These are phyloP conservation scores for Gilbertella persicaria DNA, from an alignment of 371 early-diverging fungal genomes.

Conservation along the genomic window DNA sequence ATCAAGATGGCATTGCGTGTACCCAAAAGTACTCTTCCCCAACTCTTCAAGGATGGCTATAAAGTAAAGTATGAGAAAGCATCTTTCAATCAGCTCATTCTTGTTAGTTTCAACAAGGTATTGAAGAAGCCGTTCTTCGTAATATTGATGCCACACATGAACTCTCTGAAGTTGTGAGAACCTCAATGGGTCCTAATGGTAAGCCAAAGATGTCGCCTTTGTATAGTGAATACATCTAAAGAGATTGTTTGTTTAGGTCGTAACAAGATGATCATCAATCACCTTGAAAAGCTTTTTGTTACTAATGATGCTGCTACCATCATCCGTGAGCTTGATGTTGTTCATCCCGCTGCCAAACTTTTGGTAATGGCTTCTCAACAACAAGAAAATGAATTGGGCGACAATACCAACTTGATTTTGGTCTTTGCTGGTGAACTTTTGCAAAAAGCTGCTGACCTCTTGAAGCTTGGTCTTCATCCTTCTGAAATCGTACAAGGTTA, in stretches of 20 bases:
- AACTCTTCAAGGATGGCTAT: conserved; percentile 97
- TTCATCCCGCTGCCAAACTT: conserved; percentile 98
- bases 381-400: conserved; percentile 98
- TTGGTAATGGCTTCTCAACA: conserved; percentile 97
- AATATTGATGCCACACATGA: conserved; percentile 95
- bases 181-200: conserved; percentile 97
- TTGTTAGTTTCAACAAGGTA: conserved; percentile 87
- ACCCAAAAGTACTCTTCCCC: conserved; percentile 85
- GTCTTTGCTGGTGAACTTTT: conserved; percentile 95
- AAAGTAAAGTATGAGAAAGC: conserved; percentile 61
- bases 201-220: no score
- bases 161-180: conserved; percentile 88
- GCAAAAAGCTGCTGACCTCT: conserved; percentile 89
- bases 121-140: conserved; percentile 94
- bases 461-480: conserved; percentile 94
- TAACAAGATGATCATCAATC: conserved; percentile 99
- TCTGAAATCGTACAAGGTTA: conserved; percentile 95
- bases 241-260: conserved; percentile 67
- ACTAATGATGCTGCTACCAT: conserved; percentile 99
- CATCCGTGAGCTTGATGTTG: conserved; percentile 96
- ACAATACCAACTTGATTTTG: conserved; percentile 94
- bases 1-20: conserved; percentile 89
- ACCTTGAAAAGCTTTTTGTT: conserved; percentile 96
- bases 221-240: no score
- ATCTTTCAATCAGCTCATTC: background rate